phyloP scores from a whole-genome alignment of 192 early-diverging fungal genomes.

The Rhizophagus prolifer region DNA sequence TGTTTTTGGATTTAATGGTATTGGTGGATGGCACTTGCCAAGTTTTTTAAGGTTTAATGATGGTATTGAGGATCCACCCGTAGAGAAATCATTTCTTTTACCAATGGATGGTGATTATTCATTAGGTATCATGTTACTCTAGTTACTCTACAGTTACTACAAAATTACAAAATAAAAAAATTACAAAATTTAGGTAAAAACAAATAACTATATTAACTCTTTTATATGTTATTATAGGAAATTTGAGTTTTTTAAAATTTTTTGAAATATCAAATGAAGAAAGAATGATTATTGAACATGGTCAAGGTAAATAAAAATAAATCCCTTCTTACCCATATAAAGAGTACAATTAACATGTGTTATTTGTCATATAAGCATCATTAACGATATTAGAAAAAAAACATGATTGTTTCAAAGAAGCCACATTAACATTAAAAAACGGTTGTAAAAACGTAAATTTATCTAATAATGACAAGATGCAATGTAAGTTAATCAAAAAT shows the following conservation, averaged over 20 bases:
- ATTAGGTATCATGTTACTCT: not conserved
- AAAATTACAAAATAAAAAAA: too few relatives aligned
- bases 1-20: not conserved
- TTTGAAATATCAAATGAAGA: slow-evolving; percentile 24
- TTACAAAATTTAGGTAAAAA: too few relatives aligned
- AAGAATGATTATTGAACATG: slow-evolving; percentile 22
- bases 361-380: too few relatives aligned
- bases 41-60: not conserved
- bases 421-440: slow-evolving; percentile 30
- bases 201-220: too few relatives aligned
- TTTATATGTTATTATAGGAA: too few relatives aligned
- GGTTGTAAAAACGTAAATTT: slow-evolving; percentile 39
- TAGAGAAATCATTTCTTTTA: not conserved
- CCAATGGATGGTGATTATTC: not conserved
- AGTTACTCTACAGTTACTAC: too few relatives aligned
- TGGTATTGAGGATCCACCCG: not conserved
- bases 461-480: slow-evolving; percentile 38
- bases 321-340: too few relatives aligned
- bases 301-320: slow-evolving; percentile 7
- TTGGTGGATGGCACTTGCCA: not conserved
- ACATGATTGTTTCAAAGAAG: slow-evolving; percentile 39
- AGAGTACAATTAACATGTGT: too few relatives aligned
- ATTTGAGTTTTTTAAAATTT: slow-evolving; percentile 3
- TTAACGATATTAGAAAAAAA: slow-evolving; percentile 35
- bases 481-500: slow-evolving; percentile 30